Evolutionary conservation across 768 basidiomycete genomes (phyloP).

Genomic region (Rhodosporidiobolus sp.): DNA sequence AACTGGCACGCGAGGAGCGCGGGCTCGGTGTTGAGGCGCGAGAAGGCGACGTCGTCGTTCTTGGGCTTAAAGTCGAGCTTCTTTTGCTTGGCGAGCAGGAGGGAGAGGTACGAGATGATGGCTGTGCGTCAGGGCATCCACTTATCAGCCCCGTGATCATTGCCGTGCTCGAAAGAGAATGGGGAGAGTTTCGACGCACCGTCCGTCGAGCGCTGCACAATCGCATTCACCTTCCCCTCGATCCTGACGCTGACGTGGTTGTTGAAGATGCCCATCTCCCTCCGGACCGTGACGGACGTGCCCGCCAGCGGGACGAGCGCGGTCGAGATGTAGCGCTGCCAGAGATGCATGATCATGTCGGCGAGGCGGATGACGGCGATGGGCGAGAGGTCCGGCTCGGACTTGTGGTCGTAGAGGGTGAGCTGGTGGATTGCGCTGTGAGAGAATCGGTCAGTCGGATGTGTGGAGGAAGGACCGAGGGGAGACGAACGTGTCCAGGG

Average conservation of each 20-base stretch:
- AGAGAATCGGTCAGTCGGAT: not conserved
- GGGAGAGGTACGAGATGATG: constrained; percentile 68
- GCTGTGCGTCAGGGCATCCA: constrained; percentile 50
- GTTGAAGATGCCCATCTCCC: constrained; percentile 91
- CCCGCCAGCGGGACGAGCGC: constrained; percentile 81
- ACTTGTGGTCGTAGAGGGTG: constrained; percentile 68
- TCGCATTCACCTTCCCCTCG: constrained; percentile 73
- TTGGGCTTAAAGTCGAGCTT: constrained; percentile 93
- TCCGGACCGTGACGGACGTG: constrained; percentile 72
- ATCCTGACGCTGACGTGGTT: constrained; percentile 79
- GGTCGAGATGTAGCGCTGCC: constrained; percentile 92
- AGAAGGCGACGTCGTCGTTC: constrained; percentile 92
- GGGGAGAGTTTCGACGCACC: constrained; percentile 57
- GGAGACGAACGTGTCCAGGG: constrained; percentile 77
- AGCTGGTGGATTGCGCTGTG: constrained; percentile 66
- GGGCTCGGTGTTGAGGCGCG: constrained; percentile 89
- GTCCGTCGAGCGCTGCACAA: constrained; percentile 78
- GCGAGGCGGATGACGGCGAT: constrained; percentile 65
- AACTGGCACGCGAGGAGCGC: constrained; percentile 80
- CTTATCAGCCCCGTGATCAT: not conserved
- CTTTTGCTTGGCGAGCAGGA: constrained; percentile 85
- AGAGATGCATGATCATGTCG: constrained; percentile 88
- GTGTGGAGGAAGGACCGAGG: not conserved
- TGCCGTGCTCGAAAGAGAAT: not conserved
- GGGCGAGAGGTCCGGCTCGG: constrained; percentile 72